phyloP scores from a whole-genome alignment of 192 early-diverging fungal species.

The Entomortierella beljakovae region DNA sequence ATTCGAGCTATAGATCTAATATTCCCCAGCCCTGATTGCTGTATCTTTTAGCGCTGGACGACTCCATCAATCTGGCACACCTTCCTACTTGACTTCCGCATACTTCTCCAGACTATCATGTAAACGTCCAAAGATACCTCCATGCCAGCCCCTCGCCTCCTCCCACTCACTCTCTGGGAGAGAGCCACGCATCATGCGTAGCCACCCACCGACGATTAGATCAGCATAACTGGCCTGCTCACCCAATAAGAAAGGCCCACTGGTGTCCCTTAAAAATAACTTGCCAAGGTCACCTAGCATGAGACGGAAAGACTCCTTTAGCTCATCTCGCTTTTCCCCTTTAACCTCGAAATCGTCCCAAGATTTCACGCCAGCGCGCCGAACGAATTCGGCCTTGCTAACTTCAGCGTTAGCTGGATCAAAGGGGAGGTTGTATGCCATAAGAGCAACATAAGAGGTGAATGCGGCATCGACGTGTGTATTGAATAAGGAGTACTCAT shows the following conservation, averaged over 20 bases:
- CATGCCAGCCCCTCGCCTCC: slow-evolving; percentile 46
- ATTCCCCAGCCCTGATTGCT: not conserved
- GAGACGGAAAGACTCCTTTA: slow-evolving; percentile 29
- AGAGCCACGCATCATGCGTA: slow-evolving; percentile 34
- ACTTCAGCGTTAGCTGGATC: slow-evolving; percentile 21
- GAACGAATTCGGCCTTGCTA: slow-evolving; percentile 31
- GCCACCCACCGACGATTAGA: slow-evolving; percentile 50
- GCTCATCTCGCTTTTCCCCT: slow-evolving; percentile 39
- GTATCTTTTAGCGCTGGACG: slow-evolving; percentile 5
- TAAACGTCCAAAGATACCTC: slow-evolving; percentile 41
- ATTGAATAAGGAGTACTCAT: slow-evolving; percentile 33
- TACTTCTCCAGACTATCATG: slow-evolving; percentile 46
- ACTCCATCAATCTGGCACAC: slow-evolving; percentile 7
- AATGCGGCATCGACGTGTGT: slow-evolving; percentile 41
- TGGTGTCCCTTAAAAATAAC: slow-evolving; percentile 36
- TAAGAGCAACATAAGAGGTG: slow-evolving; percentile 25
- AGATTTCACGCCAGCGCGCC: slow-evolving; percentile 31
- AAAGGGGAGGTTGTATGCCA: slow-evolving; percentile 38
- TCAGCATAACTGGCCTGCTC: slow-evolving; percentile 45
- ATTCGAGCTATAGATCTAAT: slow-evolving; percentile 1
- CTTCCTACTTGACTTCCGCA: slow-evolving; percentile 51
- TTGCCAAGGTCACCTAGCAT: slow-evolving; percentile 40
- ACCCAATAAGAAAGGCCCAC: slow-evolving; percentile 46
- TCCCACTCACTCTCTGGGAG: slow-evolving; percentile 37
- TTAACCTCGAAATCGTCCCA: slow-evolving; percentile 33